Evolutionary conservation across 2,329 filamentous ascomycete species (phyloP).

Genomic region (Colletotrichum noveboracense): DNA sequence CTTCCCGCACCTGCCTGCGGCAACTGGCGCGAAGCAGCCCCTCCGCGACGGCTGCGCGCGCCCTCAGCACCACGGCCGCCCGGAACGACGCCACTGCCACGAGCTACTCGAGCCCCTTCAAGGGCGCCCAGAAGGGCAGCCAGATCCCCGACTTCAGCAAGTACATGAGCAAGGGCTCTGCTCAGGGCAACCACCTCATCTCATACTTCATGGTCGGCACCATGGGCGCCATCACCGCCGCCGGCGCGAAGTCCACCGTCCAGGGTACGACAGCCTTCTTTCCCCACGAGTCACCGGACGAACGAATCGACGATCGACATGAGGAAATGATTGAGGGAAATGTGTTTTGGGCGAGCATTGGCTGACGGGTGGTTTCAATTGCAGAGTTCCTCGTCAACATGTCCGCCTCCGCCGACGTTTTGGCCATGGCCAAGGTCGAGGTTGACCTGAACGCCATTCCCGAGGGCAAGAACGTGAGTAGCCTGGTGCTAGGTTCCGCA

Average conservation of each 20-base stretch:
- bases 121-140: constrained; percentile 63
- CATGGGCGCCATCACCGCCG: constrained; percentile 88
- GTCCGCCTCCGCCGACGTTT: constrained; percentile 96
- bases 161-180: constrained; percentile 75
- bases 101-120: constrained; percentile 68
- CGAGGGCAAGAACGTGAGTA: constrained; percentile 97
- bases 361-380: constrained; percentile 31
- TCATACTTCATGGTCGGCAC: constrained; percentile 99
- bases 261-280: constrained; percentile 73
- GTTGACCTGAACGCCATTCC: constrained; percentile 91
- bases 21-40: constrained; percentile 47
- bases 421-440: constrained; percentile 99
- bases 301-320: background rate
- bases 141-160: constrained; percentile 89
- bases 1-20: constrained; percentile 74
- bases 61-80: constrained; percentile 60
- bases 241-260: constrained; percentile 96
- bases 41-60: constrained; percentile 50
- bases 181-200: constrained; percentile 83
- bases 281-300: background rate
- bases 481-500: background rate
- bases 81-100: constrained; percentile 49
- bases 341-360: background rate
- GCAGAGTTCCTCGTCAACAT: constrained; percentile 99
- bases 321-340: background rate